Evolutionary conservation across 495 filamentous ascomycete species (phyloP).

Genomic region (Penicillium goetzii): DNA sequence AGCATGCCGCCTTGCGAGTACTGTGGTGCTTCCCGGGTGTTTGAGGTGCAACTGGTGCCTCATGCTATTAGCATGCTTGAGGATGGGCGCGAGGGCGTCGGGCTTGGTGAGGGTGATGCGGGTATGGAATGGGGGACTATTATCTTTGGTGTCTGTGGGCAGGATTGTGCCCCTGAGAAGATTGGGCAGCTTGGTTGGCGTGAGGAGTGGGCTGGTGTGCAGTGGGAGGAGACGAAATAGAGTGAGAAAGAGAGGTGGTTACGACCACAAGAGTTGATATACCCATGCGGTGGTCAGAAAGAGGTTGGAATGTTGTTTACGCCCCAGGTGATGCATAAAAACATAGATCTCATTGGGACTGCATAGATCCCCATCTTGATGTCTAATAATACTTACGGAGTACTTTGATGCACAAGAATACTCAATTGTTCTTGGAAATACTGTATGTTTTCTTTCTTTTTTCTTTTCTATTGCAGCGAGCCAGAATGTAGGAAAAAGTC

Average conservation of each 20-base stretch:
- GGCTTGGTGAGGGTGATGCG: constrained; percentile 57
- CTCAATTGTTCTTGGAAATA: neutral
- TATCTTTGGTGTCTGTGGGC: constrained; percentile 81
- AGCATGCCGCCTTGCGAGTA: constrained; percentile 73
- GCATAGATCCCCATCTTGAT: neutral
- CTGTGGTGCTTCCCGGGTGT: constrained; percentile 76
- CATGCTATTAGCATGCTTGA: constrained; percentile 91
- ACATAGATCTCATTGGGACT: constrained; percentile 9
- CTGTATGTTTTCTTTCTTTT: neutral
- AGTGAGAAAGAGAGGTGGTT: neutral
- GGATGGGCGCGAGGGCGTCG: constrained; percentile 70
- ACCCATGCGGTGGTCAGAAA: neutral
- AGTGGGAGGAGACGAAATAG: constrained; percentile 82
- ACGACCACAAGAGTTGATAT: neutral
- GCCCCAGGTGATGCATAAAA: neutral
- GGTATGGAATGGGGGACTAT: constrained; percentile 99
- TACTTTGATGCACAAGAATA: neutral
- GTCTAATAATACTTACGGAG: constrained; percentile 3
- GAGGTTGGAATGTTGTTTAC: neutral
- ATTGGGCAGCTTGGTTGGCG: constrained; percentile 66
- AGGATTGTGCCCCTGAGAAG: constrained; percentile 64
- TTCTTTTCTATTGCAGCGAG: constrained; percentile 5
- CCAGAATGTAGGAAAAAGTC: neutral
- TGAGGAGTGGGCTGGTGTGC: constrained; percentile 96
- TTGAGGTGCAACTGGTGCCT: constrained; percentile 88